Conservation (phyloP, 495 filamentous ascomycete genomes). For the Alectoria sarmentosa region DNA sequence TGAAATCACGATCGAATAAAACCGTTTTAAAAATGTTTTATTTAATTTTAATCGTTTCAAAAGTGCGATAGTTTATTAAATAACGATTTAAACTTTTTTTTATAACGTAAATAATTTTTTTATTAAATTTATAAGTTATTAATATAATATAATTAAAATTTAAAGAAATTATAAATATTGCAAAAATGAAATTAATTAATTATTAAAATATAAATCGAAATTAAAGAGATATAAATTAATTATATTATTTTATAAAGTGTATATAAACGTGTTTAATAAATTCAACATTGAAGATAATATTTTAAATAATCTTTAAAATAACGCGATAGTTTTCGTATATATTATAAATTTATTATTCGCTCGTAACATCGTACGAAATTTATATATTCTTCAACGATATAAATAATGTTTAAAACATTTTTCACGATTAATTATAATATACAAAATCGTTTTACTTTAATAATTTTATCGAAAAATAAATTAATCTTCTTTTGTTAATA, state of each 20-base stretch:
- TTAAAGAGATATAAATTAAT: not conserved
- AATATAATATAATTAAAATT: not conserved
- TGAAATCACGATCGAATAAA: not conserved
- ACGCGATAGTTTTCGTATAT: too few species aligned
- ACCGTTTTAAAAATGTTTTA: not conserved
- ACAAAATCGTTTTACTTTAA: not conserved
- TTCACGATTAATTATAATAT: not conserved
- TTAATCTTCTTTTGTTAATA: not conserved
- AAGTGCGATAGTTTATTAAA: not conserved
- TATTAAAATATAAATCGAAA: too few species aligned
- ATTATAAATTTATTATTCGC: too few species aligned
- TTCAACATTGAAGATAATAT: too few species aligned
- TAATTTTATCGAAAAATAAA: not conserved
- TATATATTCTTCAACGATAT: slow-evolving; percentile 5
- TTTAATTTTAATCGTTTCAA: not conserved
- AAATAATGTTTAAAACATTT: not conserved
- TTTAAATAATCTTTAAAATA: too few species aligned
- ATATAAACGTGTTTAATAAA: too few species aligned
- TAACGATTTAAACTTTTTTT: not conserved
- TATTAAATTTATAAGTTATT: not conserved
- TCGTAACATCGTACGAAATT: not conserved
- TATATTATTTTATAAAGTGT: not conserved
- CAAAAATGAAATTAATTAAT: not conserved
- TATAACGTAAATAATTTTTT: not conserved
- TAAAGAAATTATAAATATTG: too few species aligned